phyloP scores from a whole-genome alignment of 1,284 basidiomycete species.

The Mycosarcoma maydis region DNA sequence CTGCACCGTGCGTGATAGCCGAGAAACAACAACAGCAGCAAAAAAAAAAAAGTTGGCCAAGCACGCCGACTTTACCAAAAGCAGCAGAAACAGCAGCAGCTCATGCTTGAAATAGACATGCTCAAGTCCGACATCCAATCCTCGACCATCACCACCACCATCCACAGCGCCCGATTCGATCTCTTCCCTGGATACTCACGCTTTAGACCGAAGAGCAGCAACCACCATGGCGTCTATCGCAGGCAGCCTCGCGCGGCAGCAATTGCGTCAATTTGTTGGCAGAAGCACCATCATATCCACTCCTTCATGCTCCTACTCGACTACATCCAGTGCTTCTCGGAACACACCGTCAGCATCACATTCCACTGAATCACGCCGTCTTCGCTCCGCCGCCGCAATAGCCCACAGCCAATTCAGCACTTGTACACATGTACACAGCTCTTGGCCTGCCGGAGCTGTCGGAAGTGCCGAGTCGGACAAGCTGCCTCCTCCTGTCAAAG shows the following conservation, averaged over 20 bases:
- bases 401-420: conserved; percentile 11
- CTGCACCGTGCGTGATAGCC: neutral
- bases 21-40: neutral
- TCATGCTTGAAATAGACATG: neutral
- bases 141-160: neutral
- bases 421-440: conserved; percentile 17
- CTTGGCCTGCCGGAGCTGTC: conserved; percentile 37
- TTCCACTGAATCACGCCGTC: no score
- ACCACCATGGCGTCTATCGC: conserved; percentile 29
- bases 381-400: no score
- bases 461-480: conserved; percentile 4
- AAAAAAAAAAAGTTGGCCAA: neutral
- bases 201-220: no score
- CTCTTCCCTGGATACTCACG: no score
- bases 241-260: conserved; percentile 19
- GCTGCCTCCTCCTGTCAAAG: conserved; percentile 1
- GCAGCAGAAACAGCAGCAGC: no score
- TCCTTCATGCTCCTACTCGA: conserved; percentile 23
- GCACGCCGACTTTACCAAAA: neutral
- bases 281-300: conserved; percentile 6
- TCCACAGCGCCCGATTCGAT: no score
- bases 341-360: no score
- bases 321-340: neutral
- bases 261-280: conserved; percentile 21
- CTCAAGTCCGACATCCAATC: neutral